Conservation (phyloP, 805 yeast genomes). For the Wickerhamiella qilinensis region DNA sequence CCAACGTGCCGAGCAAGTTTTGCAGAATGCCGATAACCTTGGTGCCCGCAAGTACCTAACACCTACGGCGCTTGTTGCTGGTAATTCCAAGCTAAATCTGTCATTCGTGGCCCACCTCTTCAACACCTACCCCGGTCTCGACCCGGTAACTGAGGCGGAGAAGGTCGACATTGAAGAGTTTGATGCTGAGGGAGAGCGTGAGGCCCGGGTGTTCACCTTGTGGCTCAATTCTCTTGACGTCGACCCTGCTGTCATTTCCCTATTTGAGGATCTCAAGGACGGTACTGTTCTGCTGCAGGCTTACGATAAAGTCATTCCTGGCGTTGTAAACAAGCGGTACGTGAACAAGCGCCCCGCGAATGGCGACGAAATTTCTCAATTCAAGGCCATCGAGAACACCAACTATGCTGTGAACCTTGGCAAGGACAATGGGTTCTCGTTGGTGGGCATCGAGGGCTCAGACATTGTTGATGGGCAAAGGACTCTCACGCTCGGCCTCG, state of each 20-base stretch:
- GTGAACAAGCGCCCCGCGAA: constrained; percentile 71
- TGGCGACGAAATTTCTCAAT: constrained; percentile 66
- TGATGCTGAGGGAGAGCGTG: constrained; percentile 99
- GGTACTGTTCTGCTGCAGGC: constrained; percentile 84
- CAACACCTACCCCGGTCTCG: constrained; percentile 93
- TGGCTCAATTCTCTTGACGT: constrained; percentile 97
- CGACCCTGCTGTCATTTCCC: constrained; percentile 78
- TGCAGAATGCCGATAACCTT: constrained; percentile 74
- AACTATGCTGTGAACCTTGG: constrained; percentile 97
- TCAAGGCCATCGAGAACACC: constrained; percentile 94
- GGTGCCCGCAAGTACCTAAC: constrained; percentile 91
- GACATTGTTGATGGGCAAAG: constrained; percentile 91
- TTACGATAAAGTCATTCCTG: constrained; percentile 89
- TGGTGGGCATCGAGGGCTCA: constrained; percentile 96
- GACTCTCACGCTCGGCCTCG: constrained; percentile 76
- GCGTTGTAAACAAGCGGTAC: constrained; percentile 61
- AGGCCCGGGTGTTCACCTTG: constrained; percentile 92
- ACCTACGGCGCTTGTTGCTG: constrained; percentile 82
- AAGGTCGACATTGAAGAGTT: constrained; percentile 92
- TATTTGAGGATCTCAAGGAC: constrained; percentile 90
- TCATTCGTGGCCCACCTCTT: constrained; percentile 96
- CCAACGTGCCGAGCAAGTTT: constrained; percentile 73
- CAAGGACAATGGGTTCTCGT: constrained; percentile 76
- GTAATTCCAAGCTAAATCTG: constrained; percentile 89
- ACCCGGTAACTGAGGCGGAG: constrained; percentile 71